phyloP scores from a whole-genome alignment of 202 grass and related monocot genomes.

The Elaeis oleifera region DNA sequence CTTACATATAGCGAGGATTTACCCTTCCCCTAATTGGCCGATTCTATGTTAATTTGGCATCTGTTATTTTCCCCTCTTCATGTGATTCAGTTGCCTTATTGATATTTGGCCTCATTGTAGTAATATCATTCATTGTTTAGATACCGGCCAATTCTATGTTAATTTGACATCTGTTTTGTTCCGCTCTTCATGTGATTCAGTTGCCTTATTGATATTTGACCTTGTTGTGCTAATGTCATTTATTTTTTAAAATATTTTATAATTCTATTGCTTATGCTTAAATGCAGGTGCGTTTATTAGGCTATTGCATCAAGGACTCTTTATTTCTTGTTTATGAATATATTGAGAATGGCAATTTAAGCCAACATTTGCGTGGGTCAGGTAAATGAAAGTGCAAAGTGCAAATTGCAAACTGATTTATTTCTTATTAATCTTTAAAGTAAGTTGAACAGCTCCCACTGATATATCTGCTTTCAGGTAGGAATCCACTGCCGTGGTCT shows the following conservation, averaged over 20 bases:
- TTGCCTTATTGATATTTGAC: not conserved
- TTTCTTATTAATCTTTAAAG: not conserved
- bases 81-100: not conserved
- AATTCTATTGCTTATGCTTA: not conserved
- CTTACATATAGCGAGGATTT: too few relatives aligned
- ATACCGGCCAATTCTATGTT: too few relatives aligned
- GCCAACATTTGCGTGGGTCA: slow-evolving; percentile 24
- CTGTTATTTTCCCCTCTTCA: not conserved
- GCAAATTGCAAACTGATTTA: not conserved
- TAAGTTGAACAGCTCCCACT: not conserved
- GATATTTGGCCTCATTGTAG: not conserved
- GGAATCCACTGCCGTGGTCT: slow-evolving; percentile 18
- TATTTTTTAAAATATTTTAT: not conserved
- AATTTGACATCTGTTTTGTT: too few relatives aligned
- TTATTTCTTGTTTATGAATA: slow-evolving; percentile 29
- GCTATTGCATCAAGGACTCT: slow-evolving; percentile 16
- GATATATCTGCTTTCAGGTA: slow-evolving; percentile 8
- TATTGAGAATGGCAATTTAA: slow-evolving; percentile 27
- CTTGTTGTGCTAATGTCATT: too few relatives aligned
- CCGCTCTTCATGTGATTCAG: not conserved
- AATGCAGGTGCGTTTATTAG: slow-evolving; percentile 20
- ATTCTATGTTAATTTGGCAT: too few relatives aligned
- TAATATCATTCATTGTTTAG: too few relatives aligned
- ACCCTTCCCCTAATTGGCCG: too few relatives aligned
- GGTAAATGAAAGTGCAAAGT: slow-evolving; percentile 3